Percentiles rank a stretch among this genome's conserved stretches.
Evolutionary conservation across 2,329 filamentous ascomycete genomes (phyloP).

Genomic region (Cladophialophora bantiana): DNA sequence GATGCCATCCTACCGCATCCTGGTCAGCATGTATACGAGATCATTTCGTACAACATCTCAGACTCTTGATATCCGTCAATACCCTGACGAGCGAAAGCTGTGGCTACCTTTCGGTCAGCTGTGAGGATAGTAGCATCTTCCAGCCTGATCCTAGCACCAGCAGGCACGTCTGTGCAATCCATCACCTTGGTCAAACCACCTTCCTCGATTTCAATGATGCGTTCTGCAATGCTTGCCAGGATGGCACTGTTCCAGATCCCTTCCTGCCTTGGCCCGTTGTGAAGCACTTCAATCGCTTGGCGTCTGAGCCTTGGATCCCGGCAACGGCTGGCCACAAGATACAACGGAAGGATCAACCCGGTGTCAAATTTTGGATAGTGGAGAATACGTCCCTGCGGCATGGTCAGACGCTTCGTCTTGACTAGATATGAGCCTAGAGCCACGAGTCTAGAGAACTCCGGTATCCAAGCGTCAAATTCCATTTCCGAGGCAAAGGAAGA

Average conservation of each 20-base stretch:
- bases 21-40: background rate
- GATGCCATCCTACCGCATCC: background rate
- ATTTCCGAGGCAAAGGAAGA: constrained; percentile 7
- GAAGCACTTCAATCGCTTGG: constrained; percentile 42
- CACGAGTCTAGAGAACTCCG: background rate
- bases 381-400: background rate
- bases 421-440: background rate
- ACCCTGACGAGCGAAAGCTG: background rate
- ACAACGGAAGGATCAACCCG: constrained; percentile 37
- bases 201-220: constrained; percentile 46
- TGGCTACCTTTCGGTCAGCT: background rate
- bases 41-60: background rate
- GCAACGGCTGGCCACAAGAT: constrained; percentile 45
- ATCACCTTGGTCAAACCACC: constrained; percentile 2
- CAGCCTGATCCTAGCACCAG: constrained; percentile 5
- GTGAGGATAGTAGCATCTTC: constrained; percentile 6
- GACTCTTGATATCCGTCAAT: background rate
- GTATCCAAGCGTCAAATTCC: constrained; percentile 8
- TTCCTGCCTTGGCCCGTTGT: constrained; percentile 41
- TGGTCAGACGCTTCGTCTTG: constrained; percentile 1
- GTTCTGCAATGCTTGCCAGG: constrained; percentile 37
- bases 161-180: constrained; percentile 7
- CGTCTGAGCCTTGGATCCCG: constrained; percentile 45
- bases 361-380: constrained; percentile 21
- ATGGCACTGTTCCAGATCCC: constrained; percentile 42